Conservation (phyloP, 1,284 basidiomycete genomes). For the Tilletia setariae region DNA sequence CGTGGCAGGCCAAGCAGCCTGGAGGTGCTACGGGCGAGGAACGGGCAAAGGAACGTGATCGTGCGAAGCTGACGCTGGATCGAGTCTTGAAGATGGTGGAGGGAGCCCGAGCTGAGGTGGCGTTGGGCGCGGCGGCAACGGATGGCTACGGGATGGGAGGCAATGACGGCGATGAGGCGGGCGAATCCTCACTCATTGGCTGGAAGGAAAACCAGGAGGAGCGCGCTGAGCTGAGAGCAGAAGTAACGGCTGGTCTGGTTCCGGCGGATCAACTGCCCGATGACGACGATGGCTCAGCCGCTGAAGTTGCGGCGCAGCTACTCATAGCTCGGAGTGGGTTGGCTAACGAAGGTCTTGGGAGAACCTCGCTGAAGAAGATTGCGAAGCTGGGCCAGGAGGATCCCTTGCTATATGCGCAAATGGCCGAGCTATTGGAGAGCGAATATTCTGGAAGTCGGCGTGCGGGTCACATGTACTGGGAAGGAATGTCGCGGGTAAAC, state of each 20-base stretch:
- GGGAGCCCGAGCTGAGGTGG: constrained; percentile 10
- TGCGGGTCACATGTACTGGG: constrained; percentile 14
- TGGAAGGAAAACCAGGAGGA: constrained; percentile 9
- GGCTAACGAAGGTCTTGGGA: constrained; percentile 2
- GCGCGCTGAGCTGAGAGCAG: background rate
- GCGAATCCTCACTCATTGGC: background rate
- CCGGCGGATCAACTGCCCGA: constrained; percentile 3
- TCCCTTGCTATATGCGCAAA: constrained; percentile 38
- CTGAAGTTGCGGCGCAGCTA: constrained; percentile 1
- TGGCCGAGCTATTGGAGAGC: constrained; percentile 40
- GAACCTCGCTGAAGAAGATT: constrained; percentile 1
- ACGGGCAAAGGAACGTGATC: constrained; percentile 2
- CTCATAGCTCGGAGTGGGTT: constrained; percentile 7
- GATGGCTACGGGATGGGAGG: constrained; percentile 7
- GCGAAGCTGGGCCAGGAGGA: constrained; percentile 21
- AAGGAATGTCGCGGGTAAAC: constrained; percentile 4
- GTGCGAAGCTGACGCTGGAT: constrained; percentile 14
- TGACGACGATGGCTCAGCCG: background rate
- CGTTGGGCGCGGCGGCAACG: background rate
- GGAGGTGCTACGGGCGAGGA: constrained; percentile 1
- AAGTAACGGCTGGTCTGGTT: background rate
- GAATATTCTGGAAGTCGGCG: constrained; percentile 24
- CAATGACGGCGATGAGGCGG: constrained; percentile 7
- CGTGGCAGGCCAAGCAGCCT: background rate
- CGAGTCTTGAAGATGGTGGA: constrained; percentile 11